Conservation (phyloP, 805 yeast genomes). For the Myxozyma melibiosi region DNA sequence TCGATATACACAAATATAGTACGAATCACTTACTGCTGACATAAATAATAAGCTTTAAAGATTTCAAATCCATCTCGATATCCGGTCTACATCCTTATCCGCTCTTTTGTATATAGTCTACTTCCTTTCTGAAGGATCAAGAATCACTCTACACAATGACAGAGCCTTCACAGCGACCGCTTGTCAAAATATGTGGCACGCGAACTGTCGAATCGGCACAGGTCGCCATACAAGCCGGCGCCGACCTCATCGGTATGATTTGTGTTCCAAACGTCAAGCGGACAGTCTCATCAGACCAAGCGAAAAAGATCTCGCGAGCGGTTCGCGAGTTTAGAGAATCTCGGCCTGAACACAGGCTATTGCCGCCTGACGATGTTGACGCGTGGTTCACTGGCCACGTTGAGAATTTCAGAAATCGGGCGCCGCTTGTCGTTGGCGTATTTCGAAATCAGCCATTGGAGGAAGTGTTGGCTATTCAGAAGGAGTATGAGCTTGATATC, state of each 20-base stretch:
- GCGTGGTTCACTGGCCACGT: conserved; percentile 28
- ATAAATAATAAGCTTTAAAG: background rate
- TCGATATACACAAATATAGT: background rate
- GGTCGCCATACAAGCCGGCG: conserved; percentile 69
- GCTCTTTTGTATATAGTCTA: background rate
- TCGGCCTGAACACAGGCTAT: background rate
- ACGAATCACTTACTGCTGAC: background rate
- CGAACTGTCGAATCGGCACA: conserved; percentile 66
- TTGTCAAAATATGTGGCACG: conserved; percentile 89
- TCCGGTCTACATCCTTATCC: background rate
- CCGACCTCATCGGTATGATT: conserved; percentile 80
- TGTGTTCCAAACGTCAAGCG: conserved; percentile 81
- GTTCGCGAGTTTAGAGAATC: conserved; percentile 34
- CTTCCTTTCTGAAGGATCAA: background rate
- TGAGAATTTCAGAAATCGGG: conserved; percentile 10
- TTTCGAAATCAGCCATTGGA: conserved; percentile 77
- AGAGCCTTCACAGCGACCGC: conserved; percentile 36
- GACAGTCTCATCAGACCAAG: conserved; percentile 57
- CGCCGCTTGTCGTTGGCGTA: conserved; percentile 85
- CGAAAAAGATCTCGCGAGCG: conserved; percentile 49
- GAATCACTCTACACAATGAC: conserved; percentile 39
- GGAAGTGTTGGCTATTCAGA: conserved; percentile 52
- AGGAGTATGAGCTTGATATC: conserved; percentile 61
- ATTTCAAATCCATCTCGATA: background rate
- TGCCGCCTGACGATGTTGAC: background rate